Evolutionary conservation across 2,329 filamentous ascomycete species (phyloP).

Genomic region (Zalaria sp.): DNA sequence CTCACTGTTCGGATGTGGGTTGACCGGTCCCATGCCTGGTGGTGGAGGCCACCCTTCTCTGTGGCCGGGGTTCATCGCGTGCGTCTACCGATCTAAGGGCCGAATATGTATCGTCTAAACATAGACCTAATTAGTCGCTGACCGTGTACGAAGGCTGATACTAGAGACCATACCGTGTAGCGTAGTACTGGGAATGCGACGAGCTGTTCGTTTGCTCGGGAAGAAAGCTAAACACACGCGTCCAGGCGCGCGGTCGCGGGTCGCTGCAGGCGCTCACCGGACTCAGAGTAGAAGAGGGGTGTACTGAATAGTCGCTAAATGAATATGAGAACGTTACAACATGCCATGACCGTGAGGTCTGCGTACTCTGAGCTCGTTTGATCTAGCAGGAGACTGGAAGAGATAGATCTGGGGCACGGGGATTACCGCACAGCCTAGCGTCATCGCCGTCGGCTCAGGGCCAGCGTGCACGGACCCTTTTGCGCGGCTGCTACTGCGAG

Average conservation of each 20-base stretch:
- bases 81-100: not conserved
- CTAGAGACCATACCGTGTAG: not conserved
- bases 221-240: not conserved
- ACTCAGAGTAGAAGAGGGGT: no score
- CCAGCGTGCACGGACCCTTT: no score
- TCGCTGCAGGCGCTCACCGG: not conserved
- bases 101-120: not conserved
- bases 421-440: no score
- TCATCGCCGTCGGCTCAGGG: no score
- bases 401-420: no score
- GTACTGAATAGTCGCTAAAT: no score
- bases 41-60: constrained; percentile 4
- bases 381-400: no score
- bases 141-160: not conserved
- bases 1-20: constrained; percentile 8
- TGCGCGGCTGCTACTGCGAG: no score
- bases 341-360: no score
- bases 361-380: no score
- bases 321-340: no score
- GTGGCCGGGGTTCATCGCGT: constrained; percentile 8
- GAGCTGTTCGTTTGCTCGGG: not conserved
- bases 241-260: not conserved
- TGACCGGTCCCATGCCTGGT: not conserved
- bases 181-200: not conserved
- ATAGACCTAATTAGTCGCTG: not conserved